phyloP scores from a whole-genome alignment of 2,329 filamentous ascomycete genomes.

The Colletotrichum graminicola region DNA sequence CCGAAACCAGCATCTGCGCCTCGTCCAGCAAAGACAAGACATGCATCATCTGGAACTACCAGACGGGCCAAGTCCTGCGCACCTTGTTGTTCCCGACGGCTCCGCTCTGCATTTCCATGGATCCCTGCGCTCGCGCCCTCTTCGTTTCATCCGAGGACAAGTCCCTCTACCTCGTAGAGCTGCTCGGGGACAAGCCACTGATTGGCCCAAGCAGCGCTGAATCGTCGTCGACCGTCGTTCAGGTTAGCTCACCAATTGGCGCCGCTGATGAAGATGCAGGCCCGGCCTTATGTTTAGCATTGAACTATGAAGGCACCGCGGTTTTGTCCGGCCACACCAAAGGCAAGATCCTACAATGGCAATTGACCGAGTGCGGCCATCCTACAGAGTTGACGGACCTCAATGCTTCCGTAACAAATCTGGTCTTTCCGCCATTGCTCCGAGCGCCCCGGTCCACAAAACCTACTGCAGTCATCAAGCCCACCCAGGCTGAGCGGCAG shows the following conservation, averaged over 20 bases:
- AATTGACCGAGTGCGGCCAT: constrained; percentile 77
- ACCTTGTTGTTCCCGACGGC: constrained; percentile 84
- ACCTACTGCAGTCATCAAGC: constrained; percentile 79
- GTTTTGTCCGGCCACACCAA: constrained; percentile 85
- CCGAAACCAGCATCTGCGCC: constrained; percentile 82
- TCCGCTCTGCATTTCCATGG: constrained; percentile 80
- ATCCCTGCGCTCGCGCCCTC: constrained; percentile 85
- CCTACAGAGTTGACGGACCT: constrained; percentile 76
- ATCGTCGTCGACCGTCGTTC: constrained; percentile 69
- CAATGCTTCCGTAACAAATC: constrained; percentile 85
- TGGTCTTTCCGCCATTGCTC: constrained; percentile 77
- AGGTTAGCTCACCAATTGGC: constrained; percentile 66
- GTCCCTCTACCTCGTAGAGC: constrained; percentile 82
- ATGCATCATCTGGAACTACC: constrained; percentile 93
- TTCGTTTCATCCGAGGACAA: constrained; percentile 86
- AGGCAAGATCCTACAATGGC: constrained; percentile 86
- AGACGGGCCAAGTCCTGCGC: constrained; percentile 79
- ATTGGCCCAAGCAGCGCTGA: constrained; percentile 66
- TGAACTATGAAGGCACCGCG: constrained; percentile 86
- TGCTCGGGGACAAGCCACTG: constrained; percentile 69
- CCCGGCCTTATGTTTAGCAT: constrained; percentile 73
- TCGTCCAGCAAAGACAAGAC: constrained; percentile 89
- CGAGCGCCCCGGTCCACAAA: constrained; percentile 62
- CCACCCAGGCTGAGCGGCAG: constrained; percentile 74
- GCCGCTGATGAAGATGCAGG: constrained; percentile 74